Evolutionary conservation across 768 basidiomycete species (phyloP).

Genomic region (Steccherinum ochraceum): DNA sequence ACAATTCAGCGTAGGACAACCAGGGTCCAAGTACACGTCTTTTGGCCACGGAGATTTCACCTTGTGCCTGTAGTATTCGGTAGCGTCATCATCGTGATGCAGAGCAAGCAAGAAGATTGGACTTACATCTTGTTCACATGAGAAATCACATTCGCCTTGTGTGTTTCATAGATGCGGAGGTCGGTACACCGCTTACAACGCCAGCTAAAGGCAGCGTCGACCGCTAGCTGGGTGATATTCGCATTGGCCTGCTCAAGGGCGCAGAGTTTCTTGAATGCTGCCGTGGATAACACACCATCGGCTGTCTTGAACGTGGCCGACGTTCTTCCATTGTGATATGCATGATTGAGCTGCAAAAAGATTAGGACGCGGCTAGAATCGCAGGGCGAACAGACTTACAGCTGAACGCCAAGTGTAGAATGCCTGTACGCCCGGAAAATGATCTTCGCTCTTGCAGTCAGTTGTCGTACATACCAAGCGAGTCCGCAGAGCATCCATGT

Average conservation of each 20-base stretch:
- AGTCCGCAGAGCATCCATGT: background rate
- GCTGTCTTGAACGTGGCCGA: background rate
- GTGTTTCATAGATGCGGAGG: background rate
- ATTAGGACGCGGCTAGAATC: too few relatives aligned
- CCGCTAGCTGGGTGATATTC: too few relatives aligned
- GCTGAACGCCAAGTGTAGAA: background rate
- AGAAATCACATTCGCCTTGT: background rate
- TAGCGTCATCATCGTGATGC: too few relatives aligned
- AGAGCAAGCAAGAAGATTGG: background rate
- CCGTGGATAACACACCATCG: background rate
- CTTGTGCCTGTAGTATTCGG: too few relatives aligned
- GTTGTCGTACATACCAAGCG: background rate
- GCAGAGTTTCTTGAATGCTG: too few relatives aligned
- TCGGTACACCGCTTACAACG: background rate
- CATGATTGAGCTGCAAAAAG: background rate
- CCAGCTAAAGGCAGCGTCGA: background rate
- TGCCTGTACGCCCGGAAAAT: background rate
- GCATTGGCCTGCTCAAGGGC: too few relatives aligned
- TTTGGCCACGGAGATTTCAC: background rate
- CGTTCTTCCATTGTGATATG: background rate
- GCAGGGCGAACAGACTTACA: too few relatives aligned
- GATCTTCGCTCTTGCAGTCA: background rate
- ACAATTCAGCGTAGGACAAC: background rate
- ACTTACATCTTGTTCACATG: background rate
- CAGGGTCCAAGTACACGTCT: background rate